phyloP scores from a whole-genome alignment of 176 grass and related monocot genomes.

The Tillandsia leiboldiana region DNA sequence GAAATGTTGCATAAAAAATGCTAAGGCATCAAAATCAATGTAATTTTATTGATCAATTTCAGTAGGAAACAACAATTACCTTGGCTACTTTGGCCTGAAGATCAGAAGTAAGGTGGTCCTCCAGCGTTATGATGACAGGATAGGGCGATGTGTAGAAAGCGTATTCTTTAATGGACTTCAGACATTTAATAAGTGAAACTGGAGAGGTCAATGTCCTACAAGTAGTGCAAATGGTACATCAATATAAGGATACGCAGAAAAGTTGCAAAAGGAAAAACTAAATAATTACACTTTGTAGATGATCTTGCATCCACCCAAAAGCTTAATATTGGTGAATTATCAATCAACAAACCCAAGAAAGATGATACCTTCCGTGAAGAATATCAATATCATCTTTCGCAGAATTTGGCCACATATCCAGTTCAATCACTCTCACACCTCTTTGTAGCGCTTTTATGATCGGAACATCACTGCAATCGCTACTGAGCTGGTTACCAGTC shows the following conservation, averaged over 20 bases:
- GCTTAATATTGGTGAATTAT: background rate
- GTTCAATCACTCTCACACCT: slow-evolving; percentile 81
- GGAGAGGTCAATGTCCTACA: slow-evolving; percentile 64
- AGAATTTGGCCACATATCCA: slow-evolving; percentile 84
- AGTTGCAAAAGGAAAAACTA: background rate
- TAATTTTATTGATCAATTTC: background rate
- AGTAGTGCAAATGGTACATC: background rate
- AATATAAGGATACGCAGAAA: background rate
- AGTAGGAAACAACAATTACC: background rate
- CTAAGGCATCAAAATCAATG: background rate
- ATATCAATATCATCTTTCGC: slow-evolving; percentile 53
- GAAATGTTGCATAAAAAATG: slow-evolving; percentile 5
- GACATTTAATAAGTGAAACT: slow-evolving; percentile 52
- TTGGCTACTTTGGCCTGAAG: slow-evolving; percentile 48
- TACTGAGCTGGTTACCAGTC: slow-evolving; percentile 79
- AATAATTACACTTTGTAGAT: background rate
- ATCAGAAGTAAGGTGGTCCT: slow-evolving; percentile 63
- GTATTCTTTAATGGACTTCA: slow-evolving; percentile 52
- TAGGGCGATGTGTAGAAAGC: slow-evolving; percentile 53
- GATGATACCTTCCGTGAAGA: slow-evolving; percentile 52
- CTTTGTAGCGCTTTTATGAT: slow-evolving; percentile 52
- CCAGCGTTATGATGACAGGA: slow-evolving; percentile 82
- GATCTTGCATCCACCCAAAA: no score
- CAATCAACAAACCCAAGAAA: background rate
- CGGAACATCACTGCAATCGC: slow-evolving; percentile 65